phyloP scores from a whole-genome alignment of 331 rosid species.

The Rhamnella rubrinervis region DNA sequence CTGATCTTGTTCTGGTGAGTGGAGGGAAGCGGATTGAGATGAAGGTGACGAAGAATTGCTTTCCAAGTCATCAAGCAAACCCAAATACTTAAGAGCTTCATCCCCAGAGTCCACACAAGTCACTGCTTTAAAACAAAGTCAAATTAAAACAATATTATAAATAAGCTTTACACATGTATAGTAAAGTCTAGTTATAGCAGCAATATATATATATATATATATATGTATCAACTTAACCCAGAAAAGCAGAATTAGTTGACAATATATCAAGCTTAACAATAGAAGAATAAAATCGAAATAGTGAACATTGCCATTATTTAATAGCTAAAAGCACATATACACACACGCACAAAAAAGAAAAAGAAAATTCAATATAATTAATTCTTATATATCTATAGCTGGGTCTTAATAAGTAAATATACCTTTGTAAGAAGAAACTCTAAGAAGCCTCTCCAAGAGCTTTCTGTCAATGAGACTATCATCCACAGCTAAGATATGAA shows the following conservation, averaged over 20 bases:
- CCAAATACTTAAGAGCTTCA: constrained; percentile 83
- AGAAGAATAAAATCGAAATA: too few species aligned
- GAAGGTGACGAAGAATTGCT: constrained; percentile 39
- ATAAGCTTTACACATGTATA: background rate
- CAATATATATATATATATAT: too few species aligned
- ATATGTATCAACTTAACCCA: too few species aligned
- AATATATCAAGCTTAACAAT: too few species aligned
- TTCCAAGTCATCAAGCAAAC: constrained; percentile 47
- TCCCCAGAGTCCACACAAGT: constrained; percentile 95
- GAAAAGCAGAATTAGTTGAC: too few species aligned
- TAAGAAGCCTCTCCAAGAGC: constrained; percentile 81
- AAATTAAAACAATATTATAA: background rate
- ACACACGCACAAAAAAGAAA: background rate
- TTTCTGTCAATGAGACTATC: constrained; percentile 77
- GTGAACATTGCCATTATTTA: too few species aligned
- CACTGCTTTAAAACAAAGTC: constrained; percentile 39
- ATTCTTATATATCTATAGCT: too few species aligned
- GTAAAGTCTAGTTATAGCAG: too few species aligned
- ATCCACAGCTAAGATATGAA: constrained; percentile 94
- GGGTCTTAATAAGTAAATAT: background rate
- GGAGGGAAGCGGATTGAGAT: constrained; percentile 34
- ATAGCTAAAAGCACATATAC: too few species aligned
- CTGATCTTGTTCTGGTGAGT: constrained; percentile 45
- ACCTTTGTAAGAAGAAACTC: constrained; percentile 82
- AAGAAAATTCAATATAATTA: background rate